A percentile compares a stretch with the other conserved stretches of the same genome.
These are phyloP conservation scores for Styphnolobium japonicum DNA, from an alignment of 306 rosid genomes.

Conservation along the genomic window DNA sequence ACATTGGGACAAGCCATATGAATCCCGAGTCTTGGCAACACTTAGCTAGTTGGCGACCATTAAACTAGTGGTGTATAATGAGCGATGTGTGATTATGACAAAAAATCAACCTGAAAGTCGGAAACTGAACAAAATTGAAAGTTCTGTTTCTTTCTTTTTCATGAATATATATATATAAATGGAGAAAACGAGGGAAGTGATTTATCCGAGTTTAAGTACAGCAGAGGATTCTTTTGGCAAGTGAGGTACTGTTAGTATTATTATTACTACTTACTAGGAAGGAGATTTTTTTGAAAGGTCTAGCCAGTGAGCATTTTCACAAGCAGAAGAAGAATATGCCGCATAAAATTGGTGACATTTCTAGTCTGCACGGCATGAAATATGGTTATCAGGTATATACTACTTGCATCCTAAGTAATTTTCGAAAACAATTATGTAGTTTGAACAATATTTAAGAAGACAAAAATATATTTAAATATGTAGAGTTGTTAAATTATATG, in stretches of 20 bases:
- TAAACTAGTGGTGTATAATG: conserved; percentile 43
- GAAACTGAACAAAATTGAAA: neutral
- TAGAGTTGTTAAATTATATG: neutral
- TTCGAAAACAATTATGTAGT: neutral
- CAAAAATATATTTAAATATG: neutral
- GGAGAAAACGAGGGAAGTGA: conserved; percentile 19
- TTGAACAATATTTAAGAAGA: neutral
- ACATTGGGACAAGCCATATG: conserved; percentile 22
- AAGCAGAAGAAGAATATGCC: neutral
- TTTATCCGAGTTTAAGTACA: neutral
- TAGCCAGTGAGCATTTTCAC: neutral
- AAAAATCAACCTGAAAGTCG: neutral
- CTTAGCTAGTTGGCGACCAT: neutral
- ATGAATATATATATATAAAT: neutral
- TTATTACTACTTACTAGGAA: neutral
- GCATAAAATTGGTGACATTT: neutral
- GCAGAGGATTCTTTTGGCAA: neutral
- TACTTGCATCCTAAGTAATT: neutral
- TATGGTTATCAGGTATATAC: neutral
- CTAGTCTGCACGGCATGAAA: neutral
- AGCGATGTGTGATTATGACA: neutral
- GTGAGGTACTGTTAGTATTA: neutral
- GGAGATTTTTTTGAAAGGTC: neutral
- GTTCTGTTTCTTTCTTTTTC: neutral
- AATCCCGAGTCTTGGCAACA: neutral